Evolutionary conservation across 108 stramenopile species (phyloP).

Genomic region (Pelagomonas calceolata): DNA sequence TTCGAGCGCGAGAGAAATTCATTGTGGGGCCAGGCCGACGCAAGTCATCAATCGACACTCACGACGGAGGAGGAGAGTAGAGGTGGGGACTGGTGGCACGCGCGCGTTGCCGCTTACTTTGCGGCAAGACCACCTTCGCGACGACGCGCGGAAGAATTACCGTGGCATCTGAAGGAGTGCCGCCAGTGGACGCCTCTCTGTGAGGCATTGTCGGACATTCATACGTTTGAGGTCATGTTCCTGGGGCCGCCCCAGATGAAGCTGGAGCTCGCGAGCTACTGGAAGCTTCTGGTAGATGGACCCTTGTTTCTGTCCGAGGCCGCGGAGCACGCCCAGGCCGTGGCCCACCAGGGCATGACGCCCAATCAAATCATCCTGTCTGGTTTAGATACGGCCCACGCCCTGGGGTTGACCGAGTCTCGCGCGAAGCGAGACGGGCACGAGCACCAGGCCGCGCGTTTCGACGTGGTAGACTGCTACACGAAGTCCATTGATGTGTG

Average conservation of each 20-base stretch:
- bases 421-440: slow-evolving; percentile 9
- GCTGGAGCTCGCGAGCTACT: slow-evolving; percentile 45
- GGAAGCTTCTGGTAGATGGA: slow-evolving; percentile 38
- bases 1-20: not conserved
- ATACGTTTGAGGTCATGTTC: slow-evolving; percentile 48
- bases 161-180: slow-evolving; percentile 60
- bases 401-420: slow-evolving; percentile 2
- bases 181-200: slow-evolving; percentile 41
- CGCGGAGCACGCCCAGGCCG: not conserved
- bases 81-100: slow-evolving; percentile 14
- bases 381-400: not conserved
- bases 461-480: slow-evolving; percentile 52
- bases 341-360: not conserved
- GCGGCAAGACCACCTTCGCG: slow-evolving; percentile 23
- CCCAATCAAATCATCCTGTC: not conserved
- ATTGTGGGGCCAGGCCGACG: not conserved
- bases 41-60: too few relatives aligned
- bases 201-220: slow-evolving; percentile 39
- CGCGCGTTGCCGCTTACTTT: slow-evolving; percentile 35
- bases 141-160: slow-evolving; percentile 56
- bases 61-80: not conserved
- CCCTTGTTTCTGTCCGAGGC: slow-evolving; percentile 20
- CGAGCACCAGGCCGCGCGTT: slow-evolving; percentile 28
- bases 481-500: slow-evolving; percentile 42
- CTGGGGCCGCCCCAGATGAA: slow-evolving; percentile 23